A percentile compares a stretch with the other conserved stretches of the same genome.
phyloP scores from a whole-genome alignment of 2,329 filamentous ascomycete genomes.

The Nothophoma quercina region DNA sequence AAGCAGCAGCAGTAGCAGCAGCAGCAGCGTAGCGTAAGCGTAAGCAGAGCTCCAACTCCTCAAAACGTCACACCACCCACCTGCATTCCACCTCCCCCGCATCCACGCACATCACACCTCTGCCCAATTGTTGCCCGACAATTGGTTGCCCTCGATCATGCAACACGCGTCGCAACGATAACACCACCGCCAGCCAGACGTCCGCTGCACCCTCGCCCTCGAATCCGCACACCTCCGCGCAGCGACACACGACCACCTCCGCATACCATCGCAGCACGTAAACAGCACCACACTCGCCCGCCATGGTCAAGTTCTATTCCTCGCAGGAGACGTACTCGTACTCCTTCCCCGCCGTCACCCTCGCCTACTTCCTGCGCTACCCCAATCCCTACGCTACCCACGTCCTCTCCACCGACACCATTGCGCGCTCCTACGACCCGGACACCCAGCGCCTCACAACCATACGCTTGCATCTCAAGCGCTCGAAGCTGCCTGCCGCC shows the following conservation, averaged over 20 bases:
- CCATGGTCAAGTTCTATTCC: constrained; percentile 62
- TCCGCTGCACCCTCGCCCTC: constrained; percentile 19
- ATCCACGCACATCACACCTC: constrained; percentile 11
- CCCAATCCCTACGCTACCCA: constrained; percentile 85
- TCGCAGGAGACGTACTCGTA: constrained; percentile 76
- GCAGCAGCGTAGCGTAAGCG: too few relatives aligned
- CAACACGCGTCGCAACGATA: constrained; percentile 30
- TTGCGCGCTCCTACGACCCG: constrained; percentile 75
- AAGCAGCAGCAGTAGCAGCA: too few relatives aligned
- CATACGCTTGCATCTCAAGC: constrained; percentile 81
- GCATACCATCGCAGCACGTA: too few relatives aligned
- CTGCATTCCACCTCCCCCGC: constrained; percentile 7
- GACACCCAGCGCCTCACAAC: constrained; percentile 78
- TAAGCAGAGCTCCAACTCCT: constrained; percentile 8
- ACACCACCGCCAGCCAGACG: constrained; percentile 30
- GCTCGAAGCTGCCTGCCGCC: constrained; percentile 76
- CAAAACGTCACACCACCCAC: constrained; percentile 18
- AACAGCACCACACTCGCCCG: constrained; percentile 8
- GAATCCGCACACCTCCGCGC: background rate
- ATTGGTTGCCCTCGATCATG: constrained; percentile 42
- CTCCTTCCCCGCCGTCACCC: constrained; percentile 82
- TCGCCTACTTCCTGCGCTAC: constrained; percentile 90
- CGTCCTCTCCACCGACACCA: constrained; percentile 84
- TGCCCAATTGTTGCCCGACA: constrained; percentile 29
- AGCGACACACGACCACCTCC: constrained; percentile 11